phyloP scores from a whole-genome alignment of 108 stramenopile genomes.

The Aurantiochytrium sp. region DNA sequence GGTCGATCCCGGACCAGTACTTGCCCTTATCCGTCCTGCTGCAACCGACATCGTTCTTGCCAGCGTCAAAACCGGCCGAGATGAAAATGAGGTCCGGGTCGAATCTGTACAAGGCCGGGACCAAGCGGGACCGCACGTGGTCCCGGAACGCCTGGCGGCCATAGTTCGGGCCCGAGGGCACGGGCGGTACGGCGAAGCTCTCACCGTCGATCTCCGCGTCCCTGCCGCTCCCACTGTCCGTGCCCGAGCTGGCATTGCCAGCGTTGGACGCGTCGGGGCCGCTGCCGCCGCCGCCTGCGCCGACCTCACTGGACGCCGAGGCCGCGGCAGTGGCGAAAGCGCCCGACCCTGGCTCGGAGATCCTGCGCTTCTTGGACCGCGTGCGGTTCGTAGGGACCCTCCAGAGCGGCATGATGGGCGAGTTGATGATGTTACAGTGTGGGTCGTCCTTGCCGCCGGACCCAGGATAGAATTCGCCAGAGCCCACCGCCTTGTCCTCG shows the following conservation, averaged over 20 bases:
- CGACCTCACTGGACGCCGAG: too few species aligned
- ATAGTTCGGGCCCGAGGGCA: neutral
- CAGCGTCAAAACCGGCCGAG: conserved; percentile 98
- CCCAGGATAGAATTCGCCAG: conserved; percentile 47
- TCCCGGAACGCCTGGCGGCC: conserved; percentile 13
- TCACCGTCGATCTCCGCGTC: too few species aligned
- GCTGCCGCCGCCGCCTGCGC: too few species aligned
- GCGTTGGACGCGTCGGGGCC: too few species aligned
- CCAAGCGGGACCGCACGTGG: neutral
- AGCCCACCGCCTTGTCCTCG: neutral
- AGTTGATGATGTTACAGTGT: neutral
- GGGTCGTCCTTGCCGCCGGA: conserved; percentile 29
- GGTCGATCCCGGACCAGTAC: conserved; percentile 80
- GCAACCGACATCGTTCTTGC: conserved; percentile 86
- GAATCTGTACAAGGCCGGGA: conserved; percentile 65
- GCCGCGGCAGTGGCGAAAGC: too few species aligned
- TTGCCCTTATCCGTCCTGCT: conserved; percentile 83
- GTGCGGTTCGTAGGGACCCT: neutral
- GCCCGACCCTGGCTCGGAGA: neutral
- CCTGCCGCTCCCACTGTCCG: too few species aligned
- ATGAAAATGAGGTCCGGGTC: conserved; percentile 94
- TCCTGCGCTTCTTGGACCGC: neutral
- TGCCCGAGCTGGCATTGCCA: too few species aligned
- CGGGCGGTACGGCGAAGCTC: neutral
- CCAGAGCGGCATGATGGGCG: neutral